Evolutionary conservation across 2,329 filamentous ascomycete species (phyloP).

Genomic region (Cryphonectria parasitica): DNA sequence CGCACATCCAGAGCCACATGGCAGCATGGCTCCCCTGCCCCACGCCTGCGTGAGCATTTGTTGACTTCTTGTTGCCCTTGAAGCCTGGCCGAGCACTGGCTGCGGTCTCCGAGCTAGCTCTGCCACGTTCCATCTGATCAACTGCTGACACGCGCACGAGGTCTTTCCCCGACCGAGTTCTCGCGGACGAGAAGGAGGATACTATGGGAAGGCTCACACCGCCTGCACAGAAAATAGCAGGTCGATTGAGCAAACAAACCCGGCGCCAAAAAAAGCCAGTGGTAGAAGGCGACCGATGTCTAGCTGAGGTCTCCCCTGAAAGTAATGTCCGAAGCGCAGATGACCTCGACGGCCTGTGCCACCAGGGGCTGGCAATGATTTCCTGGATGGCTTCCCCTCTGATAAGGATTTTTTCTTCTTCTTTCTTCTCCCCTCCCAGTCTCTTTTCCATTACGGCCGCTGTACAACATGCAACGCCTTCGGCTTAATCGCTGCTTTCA

Average conservation of each 20-base stretch:
- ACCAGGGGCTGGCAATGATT: background rate
- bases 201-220: slow-evolving; percentile 1
- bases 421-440: background rate
- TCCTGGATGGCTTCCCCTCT: background rate
- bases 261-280: background rate
- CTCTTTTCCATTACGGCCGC: background rate
- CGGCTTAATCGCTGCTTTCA: background rate
- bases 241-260: background rate
- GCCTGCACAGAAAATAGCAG: background rate
- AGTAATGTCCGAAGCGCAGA: background rate
- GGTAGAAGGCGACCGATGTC: background rate
- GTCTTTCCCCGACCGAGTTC: background rate
- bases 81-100: background rate
- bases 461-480: background rate
- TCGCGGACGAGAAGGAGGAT: background rate
- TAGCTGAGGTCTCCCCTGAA: background rate
- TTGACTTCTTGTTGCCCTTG: slow-evolving; percentile 1
- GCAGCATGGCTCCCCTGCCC: slow-evolving; percentile 12
- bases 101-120: background rate
- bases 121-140: background rate
- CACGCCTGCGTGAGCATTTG: background rate
- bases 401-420: background rate
- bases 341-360: background rate
- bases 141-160: background rate
- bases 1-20: slow-evolving; percentile 23